phyloP scores from a whole-genome alignment of 805 yeast species.

The Saccharomycopsis capsularis region DNA sequence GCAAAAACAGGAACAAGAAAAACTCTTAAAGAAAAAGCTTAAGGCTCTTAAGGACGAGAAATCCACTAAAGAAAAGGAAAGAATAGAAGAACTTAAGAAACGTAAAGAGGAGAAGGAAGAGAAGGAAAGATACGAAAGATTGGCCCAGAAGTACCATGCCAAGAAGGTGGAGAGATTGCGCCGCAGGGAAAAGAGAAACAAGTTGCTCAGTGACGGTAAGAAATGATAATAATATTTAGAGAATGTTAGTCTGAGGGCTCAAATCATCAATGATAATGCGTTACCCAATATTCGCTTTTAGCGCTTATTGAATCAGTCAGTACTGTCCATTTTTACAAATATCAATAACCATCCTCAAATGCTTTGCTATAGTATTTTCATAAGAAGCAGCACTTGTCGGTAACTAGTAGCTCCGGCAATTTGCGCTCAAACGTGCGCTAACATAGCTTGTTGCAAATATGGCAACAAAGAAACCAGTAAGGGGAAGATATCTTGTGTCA shows the following conservation, averaged over 20 bases:
- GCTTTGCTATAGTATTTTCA: background rate
- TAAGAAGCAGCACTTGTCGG: background rate
- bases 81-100: slow-evolving; percentile 54
- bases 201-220: slow-evolving; percentile 82
- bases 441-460: too few relatives aligned
- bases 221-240: background rate
- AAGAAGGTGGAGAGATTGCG: slow-evolving; percentile 87
- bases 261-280: too few relatives aligned
- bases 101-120: slow-evolving; percentile 79
- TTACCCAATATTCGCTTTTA: too few relatives aligned
- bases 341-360: background rate
- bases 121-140: slow-evolving; percentile 74
- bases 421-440: too few relatives aligned
- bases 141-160: slow-evolving; percentile 84
- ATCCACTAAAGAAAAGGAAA: slow-evolving; percentile 46
- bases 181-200: slow-evolving; percentile 91
- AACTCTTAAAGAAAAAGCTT: slow-evolving; percentile 60
- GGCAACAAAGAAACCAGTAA: too few relatives aligned
- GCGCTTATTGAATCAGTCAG: too few relatives aligned
- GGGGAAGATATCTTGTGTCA: too few relatives aligned
- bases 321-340: too few relatives aligned
- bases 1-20: slow-evolving; percentile 58
- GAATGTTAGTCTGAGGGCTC: too few relatives aligned
- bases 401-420: too few relatives aligned
- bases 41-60: slow-evolving; percentile 75